These are phyloP conservation scores for Microbotryomycetes sp. DNA, from an alignment of 1,284 basidiomycete species.

Conservation along the genomic window DNA sequence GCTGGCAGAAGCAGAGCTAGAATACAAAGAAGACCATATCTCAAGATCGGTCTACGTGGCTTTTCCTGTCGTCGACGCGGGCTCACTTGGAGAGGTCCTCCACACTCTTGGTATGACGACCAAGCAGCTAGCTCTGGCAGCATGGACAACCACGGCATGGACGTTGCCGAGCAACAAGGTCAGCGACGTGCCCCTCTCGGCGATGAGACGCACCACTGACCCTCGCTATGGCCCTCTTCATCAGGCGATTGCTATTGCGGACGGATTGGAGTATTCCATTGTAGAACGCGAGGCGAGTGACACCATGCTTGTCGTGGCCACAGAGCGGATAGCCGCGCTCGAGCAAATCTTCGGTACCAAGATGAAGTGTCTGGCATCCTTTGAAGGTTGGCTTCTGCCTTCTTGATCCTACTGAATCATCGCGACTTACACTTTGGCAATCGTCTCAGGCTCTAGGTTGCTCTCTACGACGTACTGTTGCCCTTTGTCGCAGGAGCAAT, in stretches of 20 bases:
- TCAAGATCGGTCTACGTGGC: conserved; percentile 82
- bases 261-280: conserved; percentile 63
- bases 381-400: conserved; percentile 39
- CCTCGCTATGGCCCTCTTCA: conserved; percentile 6
- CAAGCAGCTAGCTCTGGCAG: conserved; percentile 53
- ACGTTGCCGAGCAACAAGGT: conserved; percentile 94
- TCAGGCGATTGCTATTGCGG: conserved; percentile 78
- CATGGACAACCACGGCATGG: conserved; percentile 99
- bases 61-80: conserved; percentile 51
- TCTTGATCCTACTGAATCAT: conserved; percentile 36
- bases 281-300: conserved; percentile 42
- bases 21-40: conserved; percentile 79
- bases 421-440: neutral
- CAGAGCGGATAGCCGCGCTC: conserved; percentile 57
- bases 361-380: neutral
- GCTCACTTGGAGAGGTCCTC: conserved; percentile 7
- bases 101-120: conserved; percentile 12
- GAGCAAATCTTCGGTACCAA: conserved; percentile 24
- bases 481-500: conserved; percentile 53
- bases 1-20: conserved; percentile 88
- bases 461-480: conserved; percentile 60
- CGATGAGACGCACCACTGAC: neutral
- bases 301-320: conserved; percentile 57
- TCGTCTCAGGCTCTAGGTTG: conserved; percentile 53
- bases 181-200: conserved; percentile 29